These are phyloP conservation scores for Ascocoryne sarcoides DNA, from an alignment of 2,329 filamentous ascomycete genomes.

Conservation along the genomic window DNA sequence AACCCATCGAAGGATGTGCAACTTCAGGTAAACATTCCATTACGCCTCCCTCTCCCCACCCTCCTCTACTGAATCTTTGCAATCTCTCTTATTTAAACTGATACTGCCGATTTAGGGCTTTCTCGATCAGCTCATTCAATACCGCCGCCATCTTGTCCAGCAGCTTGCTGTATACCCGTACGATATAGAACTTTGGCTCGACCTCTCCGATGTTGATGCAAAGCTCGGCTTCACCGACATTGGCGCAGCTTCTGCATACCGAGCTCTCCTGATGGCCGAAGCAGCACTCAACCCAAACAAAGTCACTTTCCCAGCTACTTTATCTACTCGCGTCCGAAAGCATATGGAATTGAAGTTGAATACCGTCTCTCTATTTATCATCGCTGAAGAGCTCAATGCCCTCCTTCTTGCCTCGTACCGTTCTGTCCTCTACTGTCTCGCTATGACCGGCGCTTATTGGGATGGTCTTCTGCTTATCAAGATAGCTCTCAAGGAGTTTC, in stretches of 20 bases:
- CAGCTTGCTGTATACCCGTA: slow-evolving; percentile 10
- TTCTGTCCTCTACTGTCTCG: slow-evolving; percentile 11
- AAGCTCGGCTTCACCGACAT: slow-evolving; percentile 22
- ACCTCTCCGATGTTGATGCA: slow-evolving; percentile 9
- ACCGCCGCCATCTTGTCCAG: not conserved
- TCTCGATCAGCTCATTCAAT: slow-evolving; percentile 9
- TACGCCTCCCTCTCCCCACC: not conserved
- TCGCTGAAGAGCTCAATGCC: slow-evolving; percentile 13
- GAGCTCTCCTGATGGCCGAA: slow-evolving; percentile 16
- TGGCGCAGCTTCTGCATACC: slow-evolving; percentile 12
- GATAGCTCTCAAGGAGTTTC: slow-evolving; percentile 13
- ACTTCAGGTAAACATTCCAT: not conserved
- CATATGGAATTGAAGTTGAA: not conserved
- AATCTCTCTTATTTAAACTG: too few species aligned
- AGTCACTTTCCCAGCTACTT: not conserved
- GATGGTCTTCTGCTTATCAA: slow-evolving; percentile 16
- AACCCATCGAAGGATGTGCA: not conserved
- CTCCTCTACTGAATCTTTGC: not conserved
- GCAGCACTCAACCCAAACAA: slow-evolving; percentile 9
- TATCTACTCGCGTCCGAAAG: slow-evolving; percentile 5
- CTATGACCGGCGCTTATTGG: slow-evolving; percentile 17
- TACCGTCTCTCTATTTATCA: not conserved
- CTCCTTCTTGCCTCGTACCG: slow-evolving; percentile 10
- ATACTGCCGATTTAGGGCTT: slow-evolving; percentile 11
- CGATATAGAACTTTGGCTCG: slow-evolving; percentile 13